phyloP scores from a whole-genome alignment of 345 rosid species.

The Eucalyptus cladocalyx region DNA sequence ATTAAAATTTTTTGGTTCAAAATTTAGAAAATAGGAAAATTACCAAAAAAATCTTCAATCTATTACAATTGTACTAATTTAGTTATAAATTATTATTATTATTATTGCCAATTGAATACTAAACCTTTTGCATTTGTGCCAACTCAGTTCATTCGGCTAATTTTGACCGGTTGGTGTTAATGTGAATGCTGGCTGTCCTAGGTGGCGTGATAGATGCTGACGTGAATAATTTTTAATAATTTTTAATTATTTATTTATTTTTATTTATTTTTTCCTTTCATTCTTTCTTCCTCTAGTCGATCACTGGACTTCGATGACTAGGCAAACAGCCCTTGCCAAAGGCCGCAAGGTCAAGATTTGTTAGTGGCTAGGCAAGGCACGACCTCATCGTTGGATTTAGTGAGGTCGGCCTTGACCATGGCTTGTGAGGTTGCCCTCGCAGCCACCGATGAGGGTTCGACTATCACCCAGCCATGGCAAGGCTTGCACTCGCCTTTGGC shows the following conservation, averaged over 20 bases:
- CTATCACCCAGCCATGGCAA: fast-evolving
- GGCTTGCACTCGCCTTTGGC: fast-evolving
- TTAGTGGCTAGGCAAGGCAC: fast-evolving
- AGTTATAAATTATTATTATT: fast-evolving
- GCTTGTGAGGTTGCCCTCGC: fast-evolving
- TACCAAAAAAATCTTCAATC: no score
- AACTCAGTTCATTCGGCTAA: fast-evolving
- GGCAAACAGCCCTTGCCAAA: fast-evolving
- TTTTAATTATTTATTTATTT: no score
- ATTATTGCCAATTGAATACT: fast-evolving
- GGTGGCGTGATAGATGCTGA: fast-evolving
- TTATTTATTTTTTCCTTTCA: no score
- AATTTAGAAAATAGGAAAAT: no score
- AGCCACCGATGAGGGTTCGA: fast-evolving
- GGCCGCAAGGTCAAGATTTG: no score
- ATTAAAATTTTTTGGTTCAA: no score
- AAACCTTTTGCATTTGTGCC: fast-evolving
- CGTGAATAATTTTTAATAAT: fast-evolving
- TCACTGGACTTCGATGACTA: fast-evolving
- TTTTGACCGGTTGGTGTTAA: fast-evolving
- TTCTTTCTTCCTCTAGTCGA: no score
- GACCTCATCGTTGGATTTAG: fast-evolving
- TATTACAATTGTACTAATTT: fast-evolving
- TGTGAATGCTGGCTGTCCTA: fast-evolving
- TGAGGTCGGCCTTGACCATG: no score